Base-by-base conservation (phyloP, 352 stramenopile species). In the Phytophthora nicotianae region DNA sequence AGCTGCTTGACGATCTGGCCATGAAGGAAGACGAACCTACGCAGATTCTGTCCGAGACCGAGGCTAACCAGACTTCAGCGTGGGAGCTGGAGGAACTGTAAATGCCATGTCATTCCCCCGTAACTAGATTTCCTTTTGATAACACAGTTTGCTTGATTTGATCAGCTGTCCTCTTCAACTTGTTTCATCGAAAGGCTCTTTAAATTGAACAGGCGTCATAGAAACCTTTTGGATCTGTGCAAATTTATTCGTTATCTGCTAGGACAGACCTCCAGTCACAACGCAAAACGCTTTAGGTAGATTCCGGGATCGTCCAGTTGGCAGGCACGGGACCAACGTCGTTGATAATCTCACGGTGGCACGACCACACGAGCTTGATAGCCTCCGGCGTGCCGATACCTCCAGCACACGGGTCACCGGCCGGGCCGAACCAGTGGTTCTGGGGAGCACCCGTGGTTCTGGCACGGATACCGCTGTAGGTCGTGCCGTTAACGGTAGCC, bases 401-500 rank as follows among this genome's bases (percentile, higher is more conserved):
- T 29, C 96, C 97, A 40, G 93, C 97, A 43, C 96, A 87, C 50
- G 97, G 94, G 82, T 99, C 97, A 17, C 97, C 97, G 10, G 95
- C 96, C 13, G 97, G 97, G 59, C 97, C 97, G 76, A 99, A 97
- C 93, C 93, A 98, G 86, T 96, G 95, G 90, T 97, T 98, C 75
- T 97, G 88, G 5, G 93, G 93, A 16, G 94, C 94, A 50, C 96
- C 96, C 2, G 97, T 99, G 7, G 97, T 99, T 60, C 97, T 86
- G 11, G 97, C 97, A 45, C 97, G 88, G 49, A 97, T 96, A 47
- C 97, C 97, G 50, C 81, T 91, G 85, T 99, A 99, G 2, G 97
- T 99, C 35, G 97, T 99, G 54, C 97, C 97, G 76, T 99, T 99
- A n/a, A 99, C 97, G n/a, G 97, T 98, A 73, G 97, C 80, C 23